A percentile compares a stretch with the other conserved stretches of the same genome.
phyloP scores from a whole-genome alignment of 441 rosid genomes.

The Bruguiera hainesii region DNA sequence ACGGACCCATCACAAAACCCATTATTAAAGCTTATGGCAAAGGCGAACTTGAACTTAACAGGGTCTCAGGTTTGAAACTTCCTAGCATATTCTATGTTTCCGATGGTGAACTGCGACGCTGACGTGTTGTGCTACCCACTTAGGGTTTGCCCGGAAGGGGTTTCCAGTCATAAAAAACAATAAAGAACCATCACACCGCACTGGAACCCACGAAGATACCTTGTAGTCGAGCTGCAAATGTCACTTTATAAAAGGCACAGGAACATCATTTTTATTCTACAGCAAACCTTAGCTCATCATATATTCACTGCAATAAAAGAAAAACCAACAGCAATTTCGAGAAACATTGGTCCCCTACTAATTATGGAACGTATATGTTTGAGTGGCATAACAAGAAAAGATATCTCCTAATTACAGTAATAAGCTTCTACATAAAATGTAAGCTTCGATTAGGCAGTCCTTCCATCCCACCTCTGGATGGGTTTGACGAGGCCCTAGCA shows the following conservation, averaged over 20 bases:
- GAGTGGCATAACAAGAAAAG: slow-evolving; percentile 17
- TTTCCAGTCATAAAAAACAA: too few relatives aligned
- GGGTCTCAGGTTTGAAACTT: too few relatives aligned
- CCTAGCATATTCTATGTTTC: too few relatives aligned
- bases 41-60: too few relatives aligned
- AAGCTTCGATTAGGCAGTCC: slow-evolving; percentile 35
- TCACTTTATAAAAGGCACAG: slow-evolving; percentile 7
- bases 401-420: slow-evolving; percentile 52
- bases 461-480: slow-evolving; percentile 23
- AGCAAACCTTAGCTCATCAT: slow-evolving; percentile 10
- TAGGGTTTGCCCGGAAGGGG: too few relatives aligned
- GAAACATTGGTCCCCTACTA: slow-evolving; percentile 29
- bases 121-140: too few relatives aligned
- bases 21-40: too few relatives aligned
- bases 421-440: slow-evolving; percentile 32
- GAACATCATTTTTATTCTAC: slow-evolving; percentile 11
- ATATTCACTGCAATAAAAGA: slow-evolving; percentile 15
- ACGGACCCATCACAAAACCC: slow-evolving; percentile 20
- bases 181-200: slow-evolving; percentile 6
- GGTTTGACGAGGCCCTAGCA: slow-evolving; percentile 30
- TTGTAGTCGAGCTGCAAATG: not conserved
- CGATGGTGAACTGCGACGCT: too few relatives aligned
- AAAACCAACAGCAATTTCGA: slow-evolving; percentile 15
- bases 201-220: slow-evolving; percentile 9
- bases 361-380: slow-evolving; percentile 30